Percentiles rank a stretch among this genome's conserved stretches.
Evolutionary conservation across 495 filamentous ascomycete genomes (phyloP).

Genomic region (Hypoxylon subgilvum): DNA sequence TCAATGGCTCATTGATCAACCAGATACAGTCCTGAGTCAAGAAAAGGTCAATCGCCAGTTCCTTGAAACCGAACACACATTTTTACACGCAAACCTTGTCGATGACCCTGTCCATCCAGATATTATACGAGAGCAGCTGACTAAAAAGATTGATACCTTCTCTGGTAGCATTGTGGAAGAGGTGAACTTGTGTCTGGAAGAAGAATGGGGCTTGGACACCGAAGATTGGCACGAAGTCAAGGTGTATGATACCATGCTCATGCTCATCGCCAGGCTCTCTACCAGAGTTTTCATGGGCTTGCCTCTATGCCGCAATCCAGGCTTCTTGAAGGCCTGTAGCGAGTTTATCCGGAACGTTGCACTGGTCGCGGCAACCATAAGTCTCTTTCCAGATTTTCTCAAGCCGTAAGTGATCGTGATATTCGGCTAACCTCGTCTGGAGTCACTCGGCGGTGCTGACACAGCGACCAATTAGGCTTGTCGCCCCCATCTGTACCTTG

Average conservation of each 20-base stretch:
- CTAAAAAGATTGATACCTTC: constrained; percentile 39
- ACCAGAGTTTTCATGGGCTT: constrained; percentile 54
- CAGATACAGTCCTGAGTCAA: constrained; percentile 46
- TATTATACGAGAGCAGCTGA: constrained; percentile 46
- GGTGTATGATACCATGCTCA: constrained; percentile 48
- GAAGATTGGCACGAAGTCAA: constrained; percentile 48
- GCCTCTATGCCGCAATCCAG: constrained; percentile 51
- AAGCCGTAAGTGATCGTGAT: constrained; percentile 41
- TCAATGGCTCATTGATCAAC: constrained; percentile 53
- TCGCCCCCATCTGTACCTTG: constrained; percentile 42
- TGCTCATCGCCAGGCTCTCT: constrained; percentile 50
- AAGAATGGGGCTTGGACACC: constrained; percentile 45
- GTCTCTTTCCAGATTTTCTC: constrained; percentile 45
- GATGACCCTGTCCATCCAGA: constrained; percentile 41
- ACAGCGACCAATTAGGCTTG: constrained; percentile 26
- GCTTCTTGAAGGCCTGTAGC: constrained; percentile 48
- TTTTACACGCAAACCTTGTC: constrained; percentile 44
- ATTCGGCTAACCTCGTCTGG: constrained; percentile 6
- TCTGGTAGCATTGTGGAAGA: constrained; percentile 50
- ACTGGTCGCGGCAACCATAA: constrained; percentile 43
- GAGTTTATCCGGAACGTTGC: constrained; percentile 49
- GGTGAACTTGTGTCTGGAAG: constrained; percentile 37
- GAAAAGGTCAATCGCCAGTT: constrained; percentile 46
- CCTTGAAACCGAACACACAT: constrained; percentile 46
- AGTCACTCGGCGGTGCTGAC: constrained; percentile 19